Evolutionary conservation across 257 asterid genomes (phyloP), one percentile per base, ranked within the genome.

Genomic region (Anisodus acutangulus): DNA sequence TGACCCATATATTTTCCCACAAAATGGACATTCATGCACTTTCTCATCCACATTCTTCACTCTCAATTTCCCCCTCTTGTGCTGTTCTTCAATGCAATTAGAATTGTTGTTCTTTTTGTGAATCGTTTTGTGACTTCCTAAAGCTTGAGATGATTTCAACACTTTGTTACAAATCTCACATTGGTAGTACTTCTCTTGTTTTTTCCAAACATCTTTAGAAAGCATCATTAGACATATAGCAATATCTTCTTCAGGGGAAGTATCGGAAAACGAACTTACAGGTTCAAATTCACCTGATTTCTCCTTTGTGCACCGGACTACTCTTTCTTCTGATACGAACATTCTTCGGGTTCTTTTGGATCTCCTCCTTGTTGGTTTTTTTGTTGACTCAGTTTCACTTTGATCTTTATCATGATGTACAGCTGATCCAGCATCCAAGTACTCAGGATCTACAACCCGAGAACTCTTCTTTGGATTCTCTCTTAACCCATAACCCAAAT

Each of bases 181-280:
- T 80, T 81, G 80, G 83, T 68, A 79, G 83, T 68, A 79, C 41
- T 60, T 84, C 3, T 12, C 60, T 13, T 76, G 59, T 12, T 26
- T 74, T 49, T 71, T 76, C 93, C 94, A 86, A 22, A 84, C 90
- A 86, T 91, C 97, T 76, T 87, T 90, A 3, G 98, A 93, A 4
- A 93, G 91, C 98, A 90, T 92, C 76, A 93, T 79, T 83, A 93
- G 66, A 49, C 94, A 91, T 86, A 86, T 39, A 59, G 98, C 98
- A 35, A 90, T 90, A 49, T 91, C 94, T 49, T 92, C 92, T n/a
- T 91, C 94, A 1, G 87, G 84, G 2, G 88, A 84, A 82, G 84
- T 78, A n/a, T 87, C 87, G 7, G 91, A 88, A 16, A 88, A 85
- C 4, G 89, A 84, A 82, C 91, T 88, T 79, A 54, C 85, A 82